Evolutionary conservation across 2,329 filamentous ascomycete species (phyloP), one percentile per base, ranked within the genome.

Genomic region (Chaetothyriales sp.): DNA sequence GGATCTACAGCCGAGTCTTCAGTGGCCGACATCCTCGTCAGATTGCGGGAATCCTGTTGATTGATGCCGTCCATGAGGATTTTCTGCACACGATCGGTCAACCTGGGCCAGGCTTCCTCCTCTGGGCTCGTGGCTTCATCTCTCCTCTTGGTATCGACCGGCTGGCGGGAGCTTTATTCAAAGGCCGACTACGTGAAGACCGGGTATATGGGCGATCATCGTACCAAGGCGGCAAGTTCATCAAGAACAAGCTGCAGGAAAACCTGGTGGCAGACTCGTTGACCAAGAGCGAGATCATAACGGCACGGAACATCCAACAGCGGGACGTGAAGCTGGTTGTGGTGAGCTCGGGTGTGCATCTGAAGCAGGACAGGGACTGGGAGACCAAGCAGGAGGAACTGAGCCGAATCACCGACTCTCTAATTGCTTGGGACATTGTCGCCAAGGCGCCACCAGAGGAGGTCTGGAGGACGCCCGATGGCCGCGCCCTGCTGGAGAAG

Each of bases 241-340:
- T 95, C 66, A 95, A 93, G 65, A 84, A 88, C 3, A 86, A 89
- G 67, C 73, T 98, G 51, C 92, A 98, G 68, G 92, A 98, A 70
- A 90, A 83, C 57, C 74, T 96, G 1, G 87, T 95, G 28, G 89
- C 89, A 0, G 78, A 81, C 57, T 86, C 85, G 0, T 79, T 96
- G 58, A 87, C 87, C 12, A 83, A 81, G 65, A 85, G 85, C 32
- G 92, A 98, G 62, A 80, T 94, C 18, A 72, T 76, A 44, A 84
- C 81, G 53, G 87, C 87, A 52, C 75, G 84, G 19, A 81, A 82
- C 46, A 92, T 96, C 49, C 86, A 95, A 67, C 75, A 77, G 52
- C 73, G 74, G n/a, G 73, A 84, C 52, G 85, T 84, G 12, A 83
- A 87, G 5, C 69, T 96, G 42, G 82, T 82, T 1, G 71, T 98